These are phyloP conservation scores for Coprinopsis cinerea DNA, from an alignment of 768 basidiomycete genomes.

Conservation along the genomic window DNA sequence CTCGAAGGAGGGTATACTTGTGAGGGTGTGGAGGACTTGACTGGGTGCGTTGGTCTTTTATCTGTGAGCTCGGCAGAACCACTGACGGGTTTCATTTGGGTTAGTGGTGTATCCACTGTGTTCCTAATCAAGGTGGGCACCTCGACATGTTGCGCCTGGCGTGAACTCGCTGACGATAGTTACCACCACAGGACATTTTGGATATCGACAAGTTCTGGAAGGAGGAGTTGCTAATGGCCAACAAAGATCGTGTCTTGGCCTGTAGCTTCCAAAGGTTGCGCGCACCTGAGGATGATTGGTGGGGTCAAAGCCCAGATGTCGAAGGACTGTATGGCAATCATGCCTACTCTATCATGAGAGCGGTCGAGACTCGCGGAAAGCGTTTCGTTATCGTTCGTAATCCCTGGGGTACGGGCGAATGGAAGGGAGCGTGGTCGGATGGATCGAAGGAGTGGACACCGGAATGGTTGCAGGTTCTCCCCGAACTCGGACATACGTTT, in stretches of 20 bases:
- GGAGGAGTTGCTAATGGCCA: conserved; percentile 41
- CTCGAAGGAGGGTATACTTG: conserved; percentile 28
- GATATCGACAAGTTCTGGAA: conserved; percentile 43
- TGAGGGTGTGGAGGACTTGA: conserved; percentile 49
- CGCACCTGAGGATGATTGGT: conserved; percentile 12
- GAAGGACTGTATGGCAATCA: conserved; percentile 30
- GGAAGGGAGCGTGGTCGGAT: conserved; percentile 34
- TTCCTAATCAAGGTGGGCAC: conserved; percentile 24
- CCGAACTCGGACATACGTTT: conserved; percentile 30
- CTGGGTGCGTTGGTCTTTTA: conserved; percentile 31
- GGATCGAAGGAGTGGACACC: conserved; percentile 38
- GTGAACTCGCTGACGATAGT: no score
- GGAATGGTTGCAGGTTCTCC: conserved; percentile 33
- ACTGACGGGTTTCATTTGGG: not conserved
- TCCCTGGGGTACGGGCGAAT: conserved; percentile 31
- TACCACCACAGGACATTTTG: conserved; percentile 31
- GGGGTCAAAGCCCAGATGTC: conserved; percentile 8
- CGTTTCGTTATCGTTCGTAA: conserved; percentile 43
- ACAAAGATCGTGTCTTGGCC: conserved; percentile 39
- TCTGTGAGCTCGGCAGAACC: not conserved
- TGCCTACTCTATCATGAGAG: conserved; percentile 37
- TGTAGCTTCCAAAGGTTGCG: conserved; percentile 31
- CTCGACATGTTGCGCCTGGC: no score
- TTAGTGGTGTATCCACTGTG: conserved; percentile 34
- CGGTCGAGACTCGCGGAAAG: conserved; percentile 35